phyloP scores from a whole-genome alignment of 2,329 filamentous ascomycete genomes.

The Leptodontidium sp. region DNA sequence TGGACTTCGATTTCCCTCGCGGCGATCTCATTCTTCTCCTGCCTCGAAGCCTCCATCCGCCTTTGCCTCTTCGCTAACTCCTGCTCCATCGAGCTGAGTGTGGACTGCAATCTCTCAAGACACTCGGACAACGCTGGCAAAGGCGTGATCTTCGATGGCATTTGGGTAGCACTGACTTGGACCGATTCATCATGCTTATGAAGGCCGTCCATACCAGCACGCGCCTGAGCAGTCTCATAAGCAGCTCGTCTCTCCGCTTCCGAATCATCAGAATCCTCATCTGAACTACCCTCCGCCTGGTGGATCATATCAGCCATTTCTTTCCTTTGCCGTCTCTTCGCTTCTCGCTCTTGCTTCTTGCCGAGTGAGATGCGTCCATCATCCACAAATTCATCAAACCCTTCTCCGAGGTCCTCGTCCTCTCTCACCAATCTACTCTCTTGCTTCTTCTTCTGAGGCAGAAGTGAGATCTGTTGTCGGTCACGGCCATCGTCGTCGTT shows the following conservation, averaged over 20 bases:
- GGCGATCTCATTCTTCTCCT: slow-evolving; percentile 73
- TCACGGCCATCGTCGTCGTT: slow-evolving; percentile 58
- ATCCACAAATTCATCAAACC: slow-evolving; percentile 90
- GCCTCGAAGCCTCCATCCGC: slow-evolving; percentile 70
- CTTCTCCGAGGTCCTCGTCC: slow-evolving; percentile 92
- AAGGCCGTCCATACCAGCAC: slow-evolving; percentile 83
- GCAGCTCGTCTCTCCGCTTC: slow-evolving; percentile 77
- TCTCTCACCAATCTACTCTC: slow-evolving; percentile 81
- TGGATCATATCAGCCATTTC: slow-evolving; percentile 87
- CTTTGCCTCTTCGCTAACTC: slow-evolving; percentile 67
- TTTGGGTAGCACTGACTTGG: slow-evolving; percentile 42
- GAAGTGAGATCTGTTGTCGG: slow-evolving; percentile 47
- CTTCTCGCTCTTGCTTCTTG: slow-evolving; percentile 79
- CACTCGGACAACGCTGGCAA: slow-evolving; percentile 77
- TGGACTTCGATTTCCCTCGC: slow-evolving; percentile 82
- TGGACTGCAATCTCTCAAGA: slow-evolving; percentile 67
- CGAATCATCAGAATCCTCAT: slow-evolving; percentile 72
- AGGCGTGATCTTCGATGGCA: slow-evolving; percentile 72
- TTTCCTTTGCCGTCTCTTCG: slow-evolving; percentile 68
- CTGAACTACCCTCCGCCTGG: slow-evolving; percentile 73
- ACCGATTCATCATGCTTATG: slow-evolving; percentile 55
- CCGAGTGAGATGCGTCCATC: slow-evolving; percentile 83
- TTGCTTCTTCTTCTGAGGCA: slow-evolving; percentile 66
- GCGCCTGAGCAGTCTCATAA: slow-evolving; percentile 87
- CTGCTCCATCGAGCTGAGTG: slow-evolving; percentile 69